Evolutionary conservation across 2,329 filamentous ascomycete species (phyloP).

Genomic region (Nigrospora sphaerica): DNA sequence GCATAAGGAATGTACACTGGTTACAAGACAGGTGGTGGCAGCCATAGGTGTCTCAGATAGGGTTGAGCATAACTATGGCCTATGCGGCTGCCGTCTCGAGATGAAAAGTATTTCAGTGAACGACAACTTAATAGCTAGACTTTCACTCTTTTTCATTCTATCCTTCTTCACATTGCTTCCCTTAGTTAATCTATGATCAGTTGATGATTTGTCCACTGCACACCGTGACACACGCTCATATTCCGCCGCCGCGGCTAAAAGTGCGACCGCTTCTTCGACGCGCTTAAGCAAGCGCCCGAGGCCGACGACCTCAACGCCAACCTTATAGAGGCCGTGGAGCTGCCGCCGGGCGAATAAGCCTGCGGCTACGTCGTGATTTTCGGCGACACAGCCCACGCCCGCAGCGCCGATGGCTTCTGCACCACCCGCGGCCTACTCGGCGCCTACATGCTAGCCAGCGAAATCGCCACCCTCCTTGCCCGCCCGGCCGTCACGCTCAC

Average conservation of each 20-base stretch:
- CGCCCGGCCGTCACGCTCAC: not conserved
- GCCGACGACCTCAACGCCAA: conserved; percentile 36
- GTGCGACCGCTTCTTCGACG: conserved; percentile 9
- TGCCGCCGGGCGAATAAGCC: conserved; percentile 36
- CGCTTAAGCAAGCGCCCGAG: conserved; percentile 4
- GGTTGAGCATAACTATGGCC: too few species aligned
- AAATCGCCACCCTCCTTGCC: conserved; percentile 25
- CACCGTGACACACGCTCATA: conserved; percentile 13
- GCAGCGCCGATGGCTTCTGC: conserved; percentile 42
- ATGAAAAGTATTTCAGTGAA: too few species aligned
- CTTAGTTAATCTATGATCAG: too few species aligned
- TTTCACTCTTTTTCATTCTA: too few species aligned
- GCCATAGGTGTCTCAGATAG: too few species aligned
- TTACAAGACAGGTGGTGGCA: too few species aligned
- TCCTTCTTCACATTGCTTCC: too few species aligned
- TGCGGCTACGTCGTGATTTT: conserved; percentile 39
- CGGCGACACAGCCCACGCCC: conserved; percentile 46
- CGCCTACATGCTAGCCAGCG: conserved; percentile 51
- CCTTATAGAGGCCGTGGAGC: conserved; percentile 30
- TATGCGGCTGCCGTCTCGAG: too few species aligned
- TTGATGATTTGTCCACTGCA: too few species aligned
- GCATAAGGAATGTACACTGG: too few species aligned
- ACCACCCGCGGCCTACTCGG: conserved; percentile 39
- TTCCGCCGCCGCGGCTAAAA: conserved; percentile 23
- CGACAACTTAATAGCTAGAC: too few species aligned